These are phyloP conservation scores for Fagopyrum homotropicum DNA, from an alignment of 148 eudicot species.

Conservation along the genomic window DNA sequence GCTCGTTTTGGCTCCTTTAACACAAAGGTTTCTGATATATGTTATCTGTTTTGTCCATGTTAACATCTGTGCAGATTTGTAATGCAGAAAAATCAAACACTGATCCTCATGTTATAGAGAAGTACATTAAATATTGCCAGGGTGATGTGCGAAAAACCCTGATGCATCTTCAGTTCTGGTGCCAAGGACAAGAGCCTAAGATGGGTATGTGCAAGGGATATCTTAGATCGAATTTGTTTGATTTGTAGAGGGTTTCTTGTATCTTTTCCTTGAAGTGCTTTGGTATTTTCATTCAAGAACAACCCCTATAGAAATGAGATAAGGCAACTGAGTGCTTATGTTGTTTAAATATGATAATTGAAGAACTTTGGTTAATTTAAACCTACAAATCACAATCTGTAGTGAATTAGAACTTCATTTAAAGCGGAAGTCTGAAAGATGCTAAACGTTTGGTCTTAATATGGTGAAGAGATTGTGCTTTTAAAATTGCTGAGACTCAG, in stretches of 20 bases:
- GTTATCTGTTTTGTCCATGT: slow-evolving; percentile 10
- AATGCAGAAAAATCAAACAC: slow-evolving; percentile 52
- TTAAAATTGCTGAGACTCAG: not conserved
- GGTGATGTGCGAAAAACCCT: slow-evolving; percentile 83
- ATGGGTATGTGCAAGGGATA: slow-evolving; percentile 36
- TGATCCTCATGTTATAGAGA: slow-evolving; percentile 50
- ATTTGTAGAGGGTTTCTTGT: not conserved
- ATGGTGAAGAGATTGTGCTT: not conserved
- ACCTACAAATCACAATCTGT: not conserved
- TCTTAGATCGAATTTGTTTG: not conserved
- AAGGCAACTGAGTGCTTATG: not conserved
- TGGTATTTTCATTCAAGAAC: not conserved
- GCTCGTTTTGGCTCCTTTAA: not conserved
- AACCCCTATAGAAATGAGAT: not conserved
- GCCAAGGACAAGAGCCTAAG: slow-evolving; percentile 48
- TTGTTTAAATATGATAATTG: not conserved
- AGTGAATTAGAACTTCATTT: not conserved
- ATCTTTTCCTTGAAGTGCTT: not conserved
- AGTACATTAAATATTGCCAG: slow-evolving; percentile 51
- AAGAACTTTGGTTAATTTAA: not conserved
- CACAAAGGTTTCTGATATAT: not conserved
- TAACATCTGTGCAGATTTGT: slow-evolving; percentile 52
- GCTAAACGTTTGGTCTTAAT: not conserved
- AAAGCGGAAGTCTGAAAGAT: not conserved
- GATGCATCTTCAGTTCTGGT: slow-evolving; percentile 86